Percentiles rank a stretch among this genome's conserved stretches.
These are phyloP conservation scores for Batkoa obscura DNA, from an alignment of 371 early-diverging fungal species.

Conservation along the genomic window DNA sequence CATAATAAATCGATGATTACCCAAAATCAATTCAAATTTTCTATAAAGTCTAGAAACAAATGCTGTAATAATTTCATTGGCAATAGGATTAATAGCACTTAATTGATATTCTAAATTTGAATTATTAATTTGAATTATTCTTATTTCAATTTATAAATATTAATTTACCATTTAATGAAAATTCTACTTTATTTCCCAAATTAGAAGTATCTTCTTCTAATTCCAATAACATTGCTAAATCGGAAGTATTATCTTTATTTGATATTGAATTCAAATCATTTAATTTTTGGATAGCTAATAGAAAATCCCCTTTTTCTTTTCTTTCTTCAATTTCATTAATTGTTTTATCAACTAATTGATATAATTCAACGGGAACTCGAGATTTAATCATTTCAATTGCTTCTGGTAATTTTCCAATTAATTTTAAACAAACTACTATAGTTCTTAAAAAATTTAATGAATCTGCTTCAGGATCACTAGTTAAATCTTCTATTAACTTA, in stretches of 20 bases:
- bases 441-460: constrained; percentile 76
- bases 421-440: constrained; percentile 56
- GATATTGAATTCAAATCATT: too few species aligned
- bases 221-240: too few species aligned
- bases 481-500: constrained; percentile 47
- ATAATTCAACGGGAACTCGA: constrained; percentile 58
- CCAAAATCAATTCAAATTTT: constrained; percentile 1
- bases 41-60: background rate
- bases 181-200: too few species aligned
- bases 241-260: too few species aligned
- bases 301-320: constrained; percentile 12
- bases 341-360: constrained; percentile 70
- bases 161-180: too few species aligned
- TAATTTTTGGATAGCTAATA: background rate
- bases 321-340: constrained; percentile 68
- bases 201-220: too few species aligned
- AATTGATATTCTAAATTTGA: too few species aligned
- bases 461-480: constrained; percentile 70
- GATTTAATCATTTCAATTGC: constrained; percentile 59
- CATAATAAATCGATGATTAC: background rate
- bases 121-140: too few species aligned
- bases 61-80: background rate
- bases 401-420: constrained; percentile 56
- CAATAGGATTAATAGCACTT: constrained; percentile 4
- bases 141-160: too few species aligned